Base-by-base conservation (phyloP, 176 grass and related monocot genomes). In the Puya raimondii region DNA sequence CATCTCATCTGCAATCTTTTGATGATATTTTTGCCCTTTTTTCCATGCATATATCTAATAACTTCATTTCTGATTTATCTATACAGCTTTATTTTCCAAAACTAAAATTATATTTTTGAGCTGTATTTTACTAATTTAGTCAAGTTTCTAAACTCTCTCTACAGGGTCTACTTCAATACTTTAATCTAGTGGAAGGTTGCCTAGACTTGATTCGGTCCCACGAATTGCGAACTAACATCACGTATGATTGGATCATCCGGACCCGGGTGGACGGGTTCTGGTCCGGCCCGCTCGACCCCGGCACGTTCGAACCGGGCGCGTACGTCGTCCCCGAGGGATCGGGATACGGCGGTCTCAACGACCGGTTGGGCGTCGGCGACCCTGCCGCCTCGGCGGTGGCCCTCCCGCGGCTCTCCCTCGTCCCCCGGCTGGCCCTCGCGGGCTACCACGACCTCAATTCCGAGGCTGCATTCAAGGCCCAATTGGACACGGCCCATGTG, bases 91-190 rank as follows among this genome's bases (percentile, higher is more conserved):
- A 51, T 50, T 12, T 47, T 64, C 11, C 27, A 75, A 54, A 6
- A 73, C 11, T 66, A 64, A 51, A 48, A 21, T 12, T 12, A 4
- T 70, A 5, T 53, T 65, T 64, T 80, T 72, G 3, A 33, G 59
- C 48, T 65, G 20, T 63, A 51, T 76, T 23, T 16, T 51, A 27
- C 50, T 29, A 76, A 67, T 23, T 51, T 42, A 20, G 15, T 27
- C 14, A 16, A 64, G 13, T 15, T 69, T 59, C 4, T n/a, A 11
- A 53, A 47, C 10, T 58, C 57, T 58, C 57, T 10, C 33, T 50
- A 3, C 80, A 91, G 92, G 92, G 92, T 9, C 72, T 96, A 49
- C 78, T 96, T 8, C 92, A 87, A 11, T 96, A 96, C 59, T 96
- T 91, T 69, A 73, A 64, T 4, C 77, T 96, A 58, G 88, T 92